Evolutionary conservation across 176 grass and related monocot genomes (phyloP), one percentile per base, ranked within the genome.

Genomic region (Olyra latifolia): DNA sequence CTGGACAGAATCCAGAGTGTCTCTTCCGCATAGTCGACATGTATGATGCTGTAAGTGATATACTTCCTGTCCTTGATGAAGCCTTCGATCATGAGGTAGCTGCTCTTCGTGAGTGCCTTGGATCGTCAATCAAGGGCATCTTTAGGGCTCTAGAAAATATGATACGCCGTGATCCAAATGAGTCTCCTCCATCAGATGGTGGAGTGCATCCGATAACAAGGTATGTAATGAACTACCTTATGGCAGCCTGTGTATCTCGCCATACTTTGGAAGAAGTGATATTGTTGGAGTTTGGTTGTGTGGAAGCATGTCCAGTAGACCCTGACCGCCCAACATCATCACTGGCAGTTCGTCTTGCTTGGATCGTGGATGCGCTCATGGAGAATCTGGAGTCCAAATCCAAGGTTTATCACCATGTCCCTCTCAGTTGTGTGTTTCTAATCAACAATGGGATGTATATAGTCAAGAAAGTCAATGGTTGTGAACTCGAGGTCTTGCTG

Each of bases 181-280:
- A 60, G 4, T 75, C 81, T 63, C 32, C 77, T 41, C 62, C 74
- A 47, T 49, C 59, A 38, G 89, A 83, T 72, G 89, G 85, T 47
- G 77, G 89, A 62, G 50, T 84, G 2, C 81, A 91, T 58, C 89
- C 89, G 13, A 81, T 88, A 14, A 91, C 85, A 52, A 86, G 89
- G 19, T 91, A 91, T 64, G 85, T 91, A 17, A 91, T 91, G 77
- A 91, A 91, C 72, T 91, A 85, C 66, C 85, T 91, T 48, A 44
- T 70, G 29, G 48, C 77, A 38, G 77, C 89, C 15, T 81, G 89
- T 56, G 58, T 11, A 16, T 91, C 28, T 70, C 89, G 72, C 54
- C 89, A 64, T 62, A 82, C 89, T 20, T 55, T 91, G 49, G 89
- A 91, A 72, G 81, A 88, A 66, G 72, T 68, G 56, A 87, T 91